Evolutionary conservation across 2,329 filamentous ascomycete species (phyloP), one percentile per base, ranked within the genome.

Genomic region (Dothideomycetes sp.): DNA sequence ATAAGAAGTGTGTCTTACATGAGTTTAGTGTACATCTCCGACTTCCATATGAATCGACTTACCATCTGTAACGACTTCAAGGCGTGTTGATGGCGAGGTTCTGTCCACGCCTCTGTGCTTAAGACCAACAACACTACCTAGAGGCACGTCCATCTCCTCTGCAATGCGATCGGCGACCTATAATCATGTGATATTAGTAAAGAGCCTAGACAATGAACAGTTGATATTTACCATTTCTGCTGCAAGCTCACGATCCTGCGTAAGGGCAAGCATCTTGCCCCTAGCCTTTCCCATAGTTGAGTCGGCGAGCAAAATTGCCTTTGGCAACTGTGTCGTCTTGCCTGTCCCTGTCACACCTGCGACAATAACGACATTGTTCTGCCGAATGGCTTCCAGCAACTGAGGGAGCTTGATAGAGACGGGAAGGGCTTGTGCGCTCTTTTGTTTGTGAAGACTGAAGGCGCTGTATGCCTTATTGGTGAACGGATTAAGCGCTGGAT

Each of bases 1-100:
- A 27, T 29, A 16, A 41, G 17, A 16, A 36, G 34, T 5, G 34
- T 32, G 31, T 31, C 37, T n/a, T n/a, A n/a, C n/a, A n/a, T n/a
- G n/a, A n/a, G n/a, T n/a, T n/a, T n/a, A n/a, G n/a, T 16, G n/a
- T 12, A 33, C 15, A 15, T 16, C 8, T 7, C 8, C 7, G 8
- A 8, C 11, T 9, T 16, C 8, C 14, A 14, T 15, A 16, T 33
- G 15, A 12, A 16, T 8, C n/a, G n/a, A 33, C 31, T 12, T 7
- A 37, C 35, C 35, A 22, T 41, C 39, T 12, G 34, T 37, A 12
- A 37, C 8, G 16, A 41, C 29, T 15, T 41, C 34, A 14, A 41
- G 27, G 16, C 18, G 34, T 11, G 37, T 40, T 9, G 8, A 27
- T 18, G 15, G 12, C 14, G 14, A 30, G 9, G 35, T 37, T 15